phyloP scores from a whole-genome alignment of 1,284 basidiomycete species.

The Stygiomarasmius scandens region DNA sequence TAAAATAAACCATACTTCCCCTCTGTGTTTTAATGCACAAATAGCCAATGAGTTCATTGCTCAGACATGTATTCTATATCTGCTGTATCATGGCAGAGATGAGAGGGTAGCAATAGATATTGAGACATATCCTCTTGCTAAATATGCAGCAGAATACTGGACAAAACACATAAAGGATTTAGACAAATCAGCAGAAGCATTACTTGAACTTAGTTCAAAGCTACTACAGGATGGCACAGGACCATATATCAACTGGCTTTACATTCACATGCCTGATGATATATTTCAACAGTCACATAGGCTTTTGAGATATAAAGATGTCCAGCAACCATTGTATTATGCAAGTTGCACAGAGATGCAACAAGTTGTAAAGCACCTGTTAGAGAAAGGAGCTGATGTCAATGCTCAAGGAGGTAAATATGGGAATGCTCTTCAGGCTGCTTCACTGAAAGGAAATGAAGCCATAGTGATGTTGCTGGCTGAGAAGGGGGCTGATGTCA shows the following conservation, averaged over 20 bases:
- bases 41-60: background rate
- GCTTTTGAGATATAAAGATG: background rate
- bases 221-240: too few species aligned
- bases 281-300: background rate
- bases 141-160: background rate
- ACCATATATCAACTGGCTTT: too few species aligned
- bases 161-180: too few species aligned
- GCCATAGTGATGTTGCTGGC: background rate
- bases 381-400: too few species aligned
- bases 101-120: background rate
- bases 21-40: background rate
- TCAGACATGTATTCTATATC: constrained; percentile 4
- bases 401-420: too few species aligned
- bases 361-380: too few species aligned
- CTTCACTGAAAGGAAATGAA: background rate
- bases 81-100: background rate
- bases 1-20: background rate
- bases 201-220: too few species aligned
- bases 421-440: too few species aligned
- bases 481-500: background rate
- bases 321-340: too few species aligned
- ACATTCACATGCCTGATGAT: background rate
- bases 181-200: too few species aligned
- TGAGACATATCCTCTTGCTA: background rate
- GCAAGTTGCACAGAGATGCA: too few species aligned